Base-by-base conservation (phyloP, 164 flowering plant genomes). In the Sextonia rubra region DNA sequence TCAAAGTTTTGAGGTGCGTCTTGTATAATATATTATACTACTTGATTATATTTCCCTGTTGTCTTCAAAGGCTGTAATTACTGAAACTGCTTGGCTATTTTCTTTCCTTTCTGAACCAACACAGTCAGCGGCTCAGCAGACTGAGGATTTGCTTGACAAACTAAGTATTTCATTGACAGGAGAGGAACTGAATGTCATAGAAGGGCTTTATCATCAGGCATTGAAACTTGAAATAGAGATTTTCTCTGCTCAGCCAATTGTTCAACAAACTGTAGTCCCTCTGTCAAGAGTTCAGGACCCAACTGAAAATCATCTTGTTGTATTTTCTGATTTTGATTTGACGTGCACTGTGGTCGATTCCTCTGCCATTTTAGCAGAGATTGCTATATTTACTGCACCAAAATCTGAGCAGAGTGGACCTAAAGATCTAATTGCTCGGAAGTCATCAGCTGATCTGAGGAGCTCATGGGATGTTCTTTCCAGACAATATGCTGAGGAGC, bases 261-360 rank as follows among this genome's bases (percentile, higher is more conserved):
- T 23, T 74, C 98, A 90, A 78, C 80, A 74, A 52, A 83, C 89
- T 68, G 80, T 90, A 63, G 85, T 88, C 75, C 98, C 99, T 68
- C 77, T 95, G 66, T 80, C 72, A n/a, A 82, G 81, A 77, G 87
- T 77, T 73, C 90, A 78, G 73, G 78, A 86, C 48, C 83, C 86
- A 71, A 84, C 80, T 25, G 82, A 82, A 74, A 74, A 82, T 30
- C 84, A 75, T 56, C 88, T 93, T 8, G 66, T 87, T 60, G 69
- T 95, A 79, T 93, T 95, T 81, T 88, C 94, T 76, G 99, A 95
- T 83, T 95, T 93, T 86, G 99, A 95, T 82, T 82, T 93, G 86
- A 95, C 99, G 30, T 93, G 99, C 83, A 85, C 98, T 22, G 86
- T 87, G 71, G 86, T 92, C 82, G 99, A 95, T 84, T 95, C 99